Base-by-base conservation (phyloP, 805 yeast species). In the Lipomyces mesembrius region DNA sequence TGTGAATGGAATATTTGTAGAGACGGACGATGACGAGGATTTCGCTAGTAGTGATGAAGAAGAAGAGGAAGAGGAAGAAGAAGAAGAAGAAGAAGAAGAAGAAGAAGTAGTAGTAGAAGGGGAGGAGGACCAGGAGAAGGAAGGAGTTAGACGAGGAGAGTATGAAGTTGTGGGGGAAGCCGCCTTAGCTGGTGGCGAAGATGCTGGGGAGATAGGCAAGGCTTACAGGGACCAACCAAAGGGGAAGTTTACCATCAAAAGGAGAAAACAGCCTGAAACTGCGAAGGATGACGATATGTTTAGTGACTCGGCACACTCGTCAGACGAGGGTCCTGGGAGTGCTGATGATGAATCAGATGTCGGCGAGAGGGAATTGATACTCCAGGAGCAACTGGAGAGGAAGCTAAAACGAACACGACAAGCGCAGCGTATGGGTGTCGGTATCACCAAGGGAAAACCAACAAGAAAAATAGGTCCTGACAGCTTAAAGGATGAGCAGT, bases 291-390 rank as follows among this genome's bases (percentile, higher is more conserved):
- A 81, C 60, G 84, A 80, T 61, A 81, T 83, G 59, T 84, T 83
- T 71, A 85, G 84, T 73, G 82, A 80, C n/a, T 80, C 84, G 14
- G 71, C 77, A 1, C 27, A 11, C 74, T 72, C 53, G 75, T 67
- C 75, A 2, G 83, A 63, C 81, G 88, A 86, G 1, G 83, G 62
- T 81, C 64, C 34, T 1, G 61, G 60, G 1, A 39, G 56, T 20
- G 66, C 54, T 9, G 60, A 56, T 8, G 82, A 79, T 35, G 85
- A 83, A 20, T 90, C 87, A 37, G 89, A 88, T 66, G 88, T 83
- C 69, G 93, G 93, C 11, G 94, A 88, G 76, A 81, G 81, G 71
- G 91, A 85, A 74, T 80, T 88, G 8, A 77, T 75, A 55, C 74
- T 78, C 22, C 77, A 74, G 37, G 79, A 76, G 39, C 73, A 69